Conservation (phyloP, 1,284 basidiomycete species). For the Sporisorium scitamineum region DNA sequence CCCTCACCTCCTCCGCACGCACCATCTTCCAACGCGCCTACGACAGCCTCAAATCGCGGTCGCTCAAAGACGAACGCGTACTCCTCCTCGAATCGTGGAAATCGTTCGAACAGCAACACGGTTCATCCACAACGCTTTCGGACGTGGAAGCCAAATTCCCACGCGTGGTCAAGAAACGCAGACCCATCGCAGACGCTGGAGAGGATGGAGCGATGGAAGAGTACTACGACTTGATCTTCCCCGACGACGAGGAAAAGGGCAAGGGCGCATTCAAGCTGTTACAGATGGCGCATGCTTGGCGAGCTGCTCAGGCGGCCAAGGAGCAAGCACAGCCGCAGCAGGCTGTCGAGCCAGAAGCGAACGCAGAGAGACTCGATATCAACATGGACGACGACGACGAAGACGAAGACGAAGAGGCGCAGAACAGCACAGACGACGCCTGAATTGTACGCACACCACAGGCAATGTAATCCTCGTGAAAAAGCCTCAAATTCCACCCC, state of each 20-base stretch:
- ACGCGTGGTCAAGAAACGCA: conserved; percentile 81
- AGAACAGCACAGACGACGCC: neutral
- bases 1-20: conserved; percentile 79
- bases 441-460: neutral
- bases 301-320: conserved; percentile 50
- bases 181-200: conserved; percentile 18
- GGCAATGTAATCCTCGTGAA: neutral
- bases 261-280: conserved; percentile 66
- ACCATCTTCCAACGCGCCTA: conserved; percentile 87
- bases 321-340: conserved; percentile 10
- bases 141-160: conserved; percentile 91
- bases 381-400: conserved; percentile 17
- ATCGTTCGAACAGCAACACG: conserved; percentile 84
- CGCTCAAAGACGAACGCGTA: conserved; percentile 90
- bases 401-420: neutral
- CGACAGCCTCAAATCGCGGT: conserved; percentile 82
- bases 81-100: conserved; percentile 93
- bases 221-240: conserved; percentile 68
- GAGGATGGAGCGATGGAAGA: conserved; percentile 61
- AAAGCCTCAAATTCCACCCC: neutral
- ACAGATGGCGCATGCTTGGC: conserved; percentile 64
- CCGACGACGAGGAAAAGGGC: conserved; percentile 64
- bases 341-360: neutral
- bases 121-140: conserved; percentile 73
- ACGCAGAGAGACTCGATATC: conserved; percentile 13